Base-by-base conservation (phyloP, 163 green algal genomes). In the Volvox carteri region DNA sequence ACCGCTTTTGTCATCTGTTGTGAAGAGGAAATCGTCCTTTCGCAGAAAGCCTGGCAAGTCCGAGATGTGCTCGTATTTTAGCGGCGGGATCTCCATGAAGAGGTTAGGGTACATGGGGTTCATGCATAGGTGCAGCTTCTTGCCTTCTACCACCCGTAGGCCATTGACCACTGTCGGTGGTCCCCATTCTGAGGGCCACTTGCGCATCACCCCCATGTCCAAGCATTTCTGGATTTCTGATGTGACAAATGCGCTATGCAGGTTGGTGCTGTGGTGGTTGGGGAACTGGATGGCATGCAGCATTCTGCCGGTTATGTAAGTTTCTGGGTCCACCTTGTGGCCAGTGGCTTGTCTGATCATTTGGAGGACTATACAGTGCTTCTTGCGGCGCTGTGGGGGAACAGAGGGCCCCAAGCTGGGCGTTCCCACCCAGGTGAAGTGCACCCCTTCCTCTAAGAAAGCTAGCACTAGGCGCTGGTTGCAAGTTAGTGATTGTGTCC, bases 61-160 rank as follows among this genome's bases (percentile, higher is more conserved):
- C 7, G 44, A 28, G 8, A n/a, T 28, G 25, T 42, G n/a, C 73
- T 80, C 72, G 42, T 80, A 80, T 23, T 80, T 80, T 8, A 80
- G 42, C 25, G 72, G 72, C 72, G 42, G 41, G 72, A 62, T 62
- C 18, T 60, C 25, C 72, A 60, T 58, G 42, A 80, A 65, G 3
- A 62, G 44, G 72, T 80, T 80, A 21, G 42, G 41, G 72, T 80
- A 80, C 72, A 80, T 60, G 3, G 72, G 72, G 42, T 58, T 62
- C 42, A 80, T 80, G 42, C 72, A 80, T 2, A 80, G 72, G 72
- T 21, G 72, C 41, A 80, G 72, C 72, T 80, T 60, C 25, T 60
- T 60, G 72, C 42, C 42, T 42, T 80, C 72, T 42, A 80, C 70
- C 14, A 78, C 72, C 3, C 72, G 72, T 42, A 80, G 42, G 23